Conservation (phyloP, 768 basidiomycete species). For the Lactarius evosmus region DNA sequence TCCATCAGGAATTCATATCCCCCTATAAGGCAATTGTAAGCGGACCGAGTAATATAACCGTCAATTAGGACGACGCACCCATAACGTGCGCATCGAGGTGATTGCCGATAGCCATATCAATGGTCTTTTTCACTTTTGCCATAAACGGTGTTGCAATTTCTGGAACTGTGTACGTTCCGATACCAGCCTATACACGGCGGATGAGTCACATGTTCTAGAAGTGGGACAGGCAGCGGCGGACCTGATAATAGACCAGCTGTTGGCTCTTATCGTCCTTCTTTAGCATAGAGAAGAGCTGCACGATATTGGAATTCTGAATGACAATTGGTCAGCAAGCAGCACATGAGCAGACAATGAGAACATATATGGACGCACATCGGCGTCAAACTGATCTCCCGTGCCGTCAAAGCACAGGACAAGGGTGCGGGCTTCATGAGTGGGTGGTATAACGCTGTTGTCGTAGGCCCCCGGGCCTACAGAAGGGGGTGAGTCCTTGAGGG, state of each 20-base stretch:
- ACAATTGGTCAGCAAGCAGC: background rate
- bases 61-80: constrained; percentile 40
- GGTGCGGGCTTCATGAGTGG: constrained; percentile 38
- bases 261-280: constrained; percentile 59
- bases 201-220: background rate
- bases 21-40: constrained; percentile 37
- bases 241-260: constrained; percentile 78
- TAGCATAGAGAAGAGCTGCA: constrained; percentile 65
- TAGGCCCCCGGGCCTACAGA: background rate
- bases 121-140: constrained; percentile 50
- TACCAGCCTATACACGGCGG: constrained; percentile 52
- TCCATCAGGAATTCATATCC: constrained; percentile 81
- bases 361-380: constrained; percentile 45
- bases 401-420: constrained; percentile 72
- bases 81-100: constrained; percentile 69
- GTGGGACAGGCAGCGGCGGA: constrained; percentile 26
- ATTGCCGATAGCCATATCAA: constrained; percentile 60
- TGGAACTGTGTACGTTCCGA: constrained; percentile 67
- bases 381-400: constrained; percentile 61
- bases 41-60: too few relatives aligned
- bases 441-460: constrained; percentile 29
- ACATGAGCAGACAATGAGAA: background rate
- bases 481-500: background rate
- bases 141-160: constrained; percentile 57
- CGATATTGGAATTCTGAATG: constrained; percentile 65